Evolutionary conservation across 805 yeast genomes (phyloP), one percentile per base, ranked within the genome.

Genomic region (Metschnikowia lochheadii): DNA sequence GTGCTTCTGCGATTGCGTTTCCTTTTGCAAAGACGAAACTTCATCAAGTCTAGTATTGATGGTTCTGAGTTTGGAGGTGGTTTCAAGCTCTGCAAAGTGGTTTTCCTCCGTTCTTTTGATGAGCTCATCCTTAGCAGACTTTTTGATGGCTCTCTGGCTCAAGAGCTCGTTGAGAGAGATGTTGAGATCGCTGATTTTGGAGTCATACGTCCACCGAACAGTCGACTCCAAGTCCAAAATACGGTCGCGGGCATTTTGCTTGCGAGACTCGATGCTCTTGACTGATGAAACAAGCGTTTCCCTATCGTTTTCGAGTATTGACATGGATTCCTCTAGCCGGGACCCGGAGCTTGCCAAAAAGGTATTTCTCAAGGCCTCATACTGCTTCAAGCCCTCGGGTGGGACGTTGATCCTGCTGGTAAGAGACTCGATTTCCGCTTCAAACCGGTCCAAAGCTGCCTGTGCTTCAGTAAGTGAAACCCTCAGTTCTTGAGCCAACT

Each of bases 11-110:
- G 82, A 80, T 38, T 79, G 79, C 0, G 90, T 75, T 58, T 88
- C 97, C 56, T 92, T 80, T 64, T 84, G 86, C 51, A 77, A 81
- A 0, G 96, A 90, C 46, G 82, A 82, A 35, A 88, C 68, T 48
- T 87, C 96, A 53, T 86, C 86, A 42, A 92, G 70, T 57, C 78
- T 78, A 1, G 78, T 56, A 29, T 87, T 70, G 1, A 82, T 75
- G 32, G 81, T 84, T 55, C 83, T 78, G 51, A 91, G 70, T 53
- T 81, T 79, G 6, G 83, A 71, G 54, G 84, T 85, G n/a, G 87
- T 61, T 50, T 82, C 83, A 35, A 74, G 71, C 59, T 85, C 92
- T 54, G 79, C 75, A 33, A 63, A 68, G 17, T 66, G 60, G 21
- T 65, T 61, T 20, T 68, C 61, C 32, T 76, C 78, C 48, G 72